These are phyloP conservation scores for Rhododendron mucronatum DNA, from an alignment of 148 eudicot species.

Conservation along the genomic window DNA sequence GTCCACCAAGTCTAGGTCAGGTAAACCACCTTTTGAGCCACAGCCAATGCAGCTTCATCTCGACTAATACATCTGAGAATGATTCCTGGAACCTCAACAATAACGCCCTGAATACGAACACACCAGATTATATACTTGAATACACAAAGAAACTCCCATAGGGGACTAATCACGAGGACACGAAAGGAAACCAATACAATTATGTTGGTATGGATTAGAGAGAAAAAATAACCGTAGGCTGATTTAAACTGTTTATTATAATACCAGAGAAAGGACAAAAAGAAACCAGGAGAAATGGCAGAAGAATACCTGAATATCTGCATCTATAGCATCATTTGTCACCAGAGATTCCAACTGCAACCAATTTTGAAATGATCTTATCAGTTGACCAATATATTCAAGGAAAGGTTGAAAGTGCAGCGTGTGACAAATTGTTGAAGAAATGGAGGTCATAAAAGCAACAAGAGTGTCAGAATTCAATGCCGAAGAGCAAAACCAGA, in stretches of 20 bases:
- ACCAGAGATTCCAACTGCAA: conserved; percentile 73
- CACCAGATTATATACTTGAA: background rate
- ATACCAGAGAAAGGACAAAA: background rate
- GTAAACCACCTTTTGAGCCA: conserved; percentile 71
- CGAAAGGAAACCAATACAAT: background rate
- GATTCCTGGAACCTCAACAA: conserved; percentile 64
- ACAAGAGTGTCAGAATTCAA: background rate
- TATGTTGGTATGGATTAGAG: background rate
- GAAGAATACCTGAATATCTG: conserved; percentile 71
- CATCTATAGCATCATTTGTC: conserved; percentile 51
- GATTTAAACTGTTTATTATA: background rate
- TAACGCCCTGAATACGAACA: conserved; percentile 23
- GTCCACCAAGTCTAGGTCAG: background rate
- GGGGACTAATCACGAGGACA: background rate
- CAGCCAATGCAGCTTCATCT: conserved; percentile 93
- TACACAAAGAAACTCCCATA: background rate
- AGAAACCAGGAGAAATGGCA: background rate
- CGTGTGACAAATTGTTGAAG: background rate
- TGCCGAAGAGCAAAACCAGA: background rate
- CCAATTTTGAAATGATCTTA: background rate
- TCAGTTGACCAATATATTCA: background rate
- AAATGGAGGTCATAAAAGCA: background rate
- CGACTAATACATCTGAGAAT: conserved; percentile 70
- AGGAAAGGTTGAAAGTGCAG: background rate
- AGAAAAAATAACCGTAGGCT: background rate